Evolutionary conservation across 768 basidiomycete species (phyloP).

Genomic region (Psilocybe azurescens): DNA sequence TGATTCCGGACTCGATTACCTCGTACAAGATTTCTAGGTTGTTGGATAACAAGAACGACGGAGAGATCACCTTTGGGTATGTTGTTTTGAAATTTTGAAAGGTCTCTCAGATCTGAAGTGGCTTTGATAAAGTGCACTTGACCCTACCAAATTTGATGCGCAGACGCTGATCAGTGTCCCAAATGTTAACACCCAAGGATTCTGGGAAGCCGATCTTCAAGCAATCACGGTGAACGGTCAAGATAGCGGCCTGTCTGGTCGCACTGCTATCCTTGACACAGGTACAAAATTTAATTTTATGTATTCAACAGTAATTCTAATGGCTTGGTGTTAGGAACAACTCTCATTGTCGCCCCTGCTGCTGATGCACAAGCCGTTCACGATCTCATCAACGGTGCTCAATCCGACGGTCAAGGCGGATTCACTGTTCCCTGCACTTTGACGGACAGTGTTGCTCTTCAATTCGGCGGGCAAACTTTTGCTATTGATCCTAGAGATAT

Average conservation of each 20-base stretch:
- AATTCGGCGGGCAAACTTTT: conserved; percentile 52
- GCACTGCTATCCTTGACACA: conserved; percentile 77
- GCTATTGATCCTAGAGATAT: conserved; percentile 71
- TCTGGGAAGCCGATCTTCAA: conserved; percentile 80
- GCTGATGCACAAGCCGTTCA: conserved; percentile 46
- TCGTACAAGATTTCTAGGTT: conserved; percentile 84
- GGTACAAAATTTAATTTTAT: conserved; percentile 27
- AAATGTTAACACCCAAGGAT: conserved; percentile 72
- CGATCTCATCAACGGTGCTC: conserved; percentile 45
- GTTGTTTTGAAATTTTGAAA: neutral
- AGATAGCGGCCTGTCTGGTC: conserved; percentile 54
- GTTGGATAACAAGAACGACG: conserved; percentile 72
- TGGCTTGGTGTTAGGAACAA: conserved; percentile 39
- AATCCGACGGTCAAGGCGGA: conserved; percentile 47
- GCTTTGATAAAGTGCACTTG: conserved; percentile 52
- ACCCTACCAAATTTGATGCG: conserved; percentile 69
- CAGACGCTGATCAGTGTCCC: conserved; percentile 59
- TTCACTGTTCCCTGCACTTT: conserved; percentile 59
- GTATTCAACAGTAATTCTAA: neutral
- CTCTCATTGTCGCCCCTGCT: conserved; percentile 52
- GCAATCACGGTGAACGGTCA: conserved; percentile 62
- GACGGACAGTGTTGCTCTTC: conserved; percentile 47
- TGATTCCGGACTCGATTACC: conserved; percentile 67
- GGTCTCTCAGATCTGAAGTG: neutral
- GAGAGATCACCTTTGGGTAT: conserved; percentile 77